Conservation (phyloP, 352 stramenopile genomes). For the Phytophthora nicotianae region DNA sequence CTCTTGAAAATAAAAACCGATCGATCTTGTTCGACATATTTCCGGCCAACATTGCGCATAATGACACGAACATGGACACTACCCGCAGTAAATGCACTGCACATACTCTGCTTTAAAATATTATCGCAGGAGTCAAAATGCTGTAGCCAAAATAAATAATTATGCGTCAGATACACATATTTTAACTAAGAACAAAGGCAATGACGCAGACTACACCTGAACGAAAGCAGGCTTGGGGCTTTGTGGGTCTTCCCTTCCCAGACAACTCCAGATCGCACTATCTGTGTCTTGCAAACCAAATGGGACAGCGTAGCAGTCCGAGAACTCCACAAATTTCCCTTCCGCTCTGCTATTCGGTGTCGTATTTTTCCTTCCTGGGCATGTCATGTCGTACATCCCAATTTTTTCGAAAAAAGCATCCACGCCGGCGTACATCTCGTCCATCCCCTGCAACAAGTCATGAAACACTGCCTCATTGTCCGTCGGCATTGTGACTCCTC, state of each 20-base stretch:
- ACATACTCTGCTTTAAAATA: slow-evolving; percentile 27
- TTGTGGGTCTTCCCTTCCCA: slow-evolving; percentile 24
- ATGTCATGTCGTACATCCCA: slow-evolving; percentile 22
- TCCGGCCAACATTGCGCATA: slow-evolving; percentile 24
- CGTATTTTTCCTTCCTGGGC: slow-evolving; percentile 26
- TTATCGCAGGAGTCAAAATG: slow-evolving; percentile 12
- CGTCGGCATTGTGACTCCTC: slow-evolving; percentile 19
- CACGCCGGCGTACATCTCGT: slow-evolving; percentile 22
- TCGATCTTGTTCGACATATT: slow-evolving; percentile 29
- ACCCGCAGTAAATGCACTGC: slow-evolving; percentile 24
- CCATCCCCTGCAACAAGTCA: slow-evolving; percentile 17
- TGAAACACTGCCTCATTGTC: slow-evolving; percentile 28
- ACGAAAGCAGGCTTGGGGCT: slow-evolving; percentile 25
- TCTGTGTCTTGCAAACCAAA: slow-evolving; percentile 21
- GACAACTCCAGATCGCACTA: slow-evolving; percentile 22
- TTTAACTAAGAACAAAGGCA: no score
- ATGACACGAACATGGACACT: slow-evolving; percentile 27
- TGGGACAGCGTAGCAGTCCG: slow-evolving; percentile 28
- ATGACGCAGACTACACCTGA: slow-evolving; percentile 19
- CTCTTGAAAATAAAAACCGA: slow-evolving; percentile 24
- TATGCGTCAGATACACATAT: neutral
- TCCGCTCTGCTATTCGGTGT: slow-evolving; percentile 14
- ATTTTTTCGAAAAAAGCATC: slow-evolving; percentile 26
- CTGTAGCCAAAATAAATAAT: slow-evolving; percentile 5
- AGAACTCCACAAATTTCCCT: slow-evolving; percentile 29